Evolutionary conservation across 257 asterid species (phyloP).

Genomic region (Salvia miltiorrhiza): DNA sequence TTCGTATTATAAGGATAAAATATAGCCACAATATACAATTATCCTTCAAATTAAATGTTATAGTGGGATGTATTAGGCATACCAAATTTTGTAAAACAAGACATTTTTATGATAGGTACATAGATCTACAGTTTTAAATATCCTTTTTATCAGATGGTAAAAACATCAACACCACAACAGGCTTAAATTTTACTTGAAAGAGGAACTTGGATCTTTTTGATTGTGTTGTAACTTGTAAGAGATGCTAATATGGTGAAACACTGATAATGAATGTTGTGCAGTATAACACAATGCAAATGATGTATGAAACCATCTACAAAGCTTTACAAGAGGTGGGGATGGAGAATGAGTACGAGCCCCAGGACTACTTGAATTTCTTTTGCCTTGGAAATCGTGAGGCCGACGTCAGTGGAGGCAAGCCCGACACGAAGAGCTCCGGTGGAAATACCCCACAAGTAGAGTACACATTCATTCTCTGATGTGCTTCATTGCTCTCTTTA

Average conservation of each 20-base stretch:
- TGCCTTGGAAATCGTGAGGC: constrained; percentile 91
- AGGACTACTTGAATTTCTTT: constrained; percentile 79
- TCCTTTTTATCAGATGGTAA: not conserved
- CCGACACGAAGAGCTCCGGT: constrained; percentile 31
- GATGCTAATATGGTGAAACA: not conserved
- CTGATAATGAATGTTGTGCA: constrained; percentile 28
- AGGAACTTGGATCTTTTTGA: not conserved
- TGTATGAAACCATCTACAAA: constrained; percentile 73
- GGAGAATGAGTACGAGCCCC: constrained; percentile 67
- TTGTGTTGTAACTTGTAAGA: not conserved
- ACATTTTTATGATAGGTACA: too few species aligned
- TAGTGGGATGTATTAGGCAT: too few species aligned
- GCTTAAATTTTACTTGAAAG: not conserved
- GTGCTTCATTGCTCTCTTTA: not conserved
- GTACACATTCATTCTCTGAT: not conserved
- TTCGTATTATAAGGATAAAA: too few species aligned
- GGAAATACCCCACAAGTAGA: constrained; percentile 72
- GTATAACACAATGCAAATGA: constrained; percentile 96
- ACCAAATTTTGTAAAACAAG: too few species aligned
- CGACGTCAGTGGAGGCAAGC: constrained; percentile 20
- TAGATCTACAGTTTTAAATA: not conserved
- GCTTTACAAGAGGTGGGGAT: constrained; percentile 78
- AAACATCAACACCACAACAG: not conserved
- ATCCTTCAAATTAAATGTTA: too few species aligned
- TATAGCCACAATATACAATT: too few species aligned